Evolutionary conservation across 371 early-diverging fungal species (phyloP).

Genomic region (Coemansia sp.): DNA sequence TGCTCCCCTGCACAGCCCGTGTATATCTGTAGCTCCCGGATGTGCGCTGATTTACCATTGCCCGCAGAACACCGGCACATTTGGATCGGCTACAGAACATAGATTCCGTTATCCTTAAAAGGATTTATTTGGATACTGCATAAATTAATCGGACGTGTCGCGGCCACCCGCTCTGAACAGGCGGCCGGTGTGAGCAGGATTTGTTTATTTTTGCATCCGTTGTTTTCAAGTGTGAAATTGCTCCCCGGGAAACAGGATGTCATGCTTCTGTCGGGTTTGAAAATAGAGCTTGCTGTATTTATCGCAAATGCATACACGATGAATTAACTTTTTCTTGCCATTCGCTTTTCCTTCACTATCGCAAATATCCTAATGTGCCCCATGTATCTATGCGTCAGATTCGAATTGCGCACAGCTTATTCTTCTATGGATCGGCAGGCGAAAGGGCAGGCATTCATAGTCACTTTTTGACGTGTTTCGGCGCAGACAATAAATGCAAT

Average conservation of each 20-base stretch:
- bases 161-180: neutral
- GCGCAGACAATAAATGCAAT: neutral
- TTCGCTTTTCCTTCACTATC: neutral
- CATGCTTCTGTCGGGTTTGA: conserved; percentile 6
- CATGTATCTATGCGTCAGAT: neutral
- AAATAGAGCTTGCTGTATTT: conserved; percentile 1
- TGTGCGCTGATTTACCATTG: neutral
- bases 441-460: conserved; percentile 1
- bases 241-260: neutral
- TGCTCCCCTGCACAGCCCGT: neutral
- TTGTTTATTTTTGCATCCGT: neutral
- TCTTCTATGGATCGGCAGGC: neutral
- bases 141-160: conserved; percentile 33
- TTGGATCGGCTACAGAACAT: conserved; percentile 9
- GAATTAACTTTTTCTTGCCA: conserved; percentile 3
- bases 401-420: neutral
- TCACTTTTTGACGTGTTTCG: neutral
- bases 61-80: conserved; percentile 1
- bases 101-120: conserved; percentile 9
- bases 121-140: conserved; percentile 25
- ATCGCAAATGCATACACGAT: neutral
- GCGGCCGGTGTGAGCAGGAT: neutral
- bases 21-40: neutral
- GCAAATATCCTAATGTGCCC: conserved; percentile 10
- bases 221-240: neutral